Evolutionary conservation across 164 flowering plant genomes (phyloP), one percentile per base, ranked within the genome.

Genomic region (Magnolia kwangsiensis): DNA sequence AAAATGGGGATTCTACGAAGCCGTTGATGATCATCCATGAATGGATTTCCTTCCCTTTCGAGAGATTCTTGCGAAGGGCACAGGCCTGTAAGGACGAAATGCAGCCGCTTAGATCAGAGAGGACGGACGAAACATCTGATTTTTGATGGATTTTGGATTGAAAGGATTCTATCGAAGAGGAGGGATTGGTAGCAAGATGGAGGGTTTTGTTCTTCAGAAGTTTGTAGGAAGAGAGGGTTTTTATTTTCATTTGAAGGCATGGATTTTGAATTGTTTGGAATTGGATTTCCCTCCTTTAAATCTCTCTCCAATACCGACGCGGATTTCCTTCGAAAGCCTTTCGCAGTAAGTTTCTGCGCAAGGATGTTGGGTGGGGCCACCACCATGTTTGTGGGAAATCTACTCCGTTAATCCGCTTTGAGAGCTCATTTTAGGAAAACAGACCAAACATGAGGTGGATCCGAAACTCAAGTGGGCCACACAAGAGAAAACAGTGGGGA

Each of bases 71-170:
- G 31, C 72, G 81, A n/a, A 71, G 81, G 27, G 92, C 93, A 75
- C 89, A 91, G 16, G 79, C 51, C 81, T 91, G 92, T 7, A 93
- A 76, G 21, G 81, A 78, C 19, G 90, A 75, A 71, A 92, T 83
- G 77, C 86, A 87, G 45, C 63, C 49, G 67, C 77, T 23, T n/a
- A 84, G 59, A 21, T 81, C 64, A 49, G 24, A 1, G 50, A 58
- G 59, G 24, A 50, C 50, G 23, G 69, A 49, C 13, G 70, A 24
- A 65, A 69, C 11, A 7, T 19, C 4, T 9, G 51, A 37, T 4
- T 6, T 68, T 8, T 16, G 19, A 68, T 8, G 49, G 50, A 37
- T 68, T 37, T 37, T 14, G 49, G 23, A 59, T 27, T 18, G 74
- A 49, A 61, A 71, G 11, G 23, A 6, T 37, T 68, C 51, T 8